A percentile compares a stretch with the other conserved stretches of the same genome.
These are phyloP conservation scores for Aspergillus ellipticus DNA, from an alignment of 495 filamentous ascomycete genomes.

Conservation along the genomic window DNA sequence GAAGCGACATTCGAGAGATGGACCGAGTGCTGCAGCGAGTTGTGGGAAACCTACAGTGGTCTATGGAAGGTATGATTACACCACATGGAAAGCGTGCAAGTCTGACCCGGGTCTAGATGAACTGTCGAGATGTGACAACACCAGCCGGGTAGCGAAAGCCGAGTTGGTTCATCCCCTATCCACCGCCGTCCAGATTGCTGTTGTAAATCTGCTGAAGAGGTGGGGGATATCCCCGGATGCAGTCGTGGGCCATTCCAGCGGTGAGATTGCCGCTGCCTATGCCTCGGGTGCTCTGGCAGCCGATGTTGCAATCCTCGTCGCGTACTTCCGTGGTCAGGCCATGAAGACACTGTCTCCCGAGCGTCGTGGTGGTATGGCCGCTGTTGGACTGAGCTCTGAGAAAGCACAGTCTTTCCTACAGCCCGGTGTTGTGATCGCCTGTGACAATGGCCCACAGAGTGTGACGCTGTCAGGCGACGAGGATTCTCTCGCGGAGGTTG, in stretches of 20 bases:
- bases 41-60: too few relatives aligned
- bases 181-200: conserved; percentile 18
- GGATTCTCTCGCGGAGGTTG: too few relatives aligned
- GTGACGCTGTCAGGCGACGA: conserved; percentile 26
- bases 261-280: conserved; percentile 27
- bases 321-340: conserved; percentile 17
- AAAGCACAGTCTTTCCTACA: conserved; percentile 10
- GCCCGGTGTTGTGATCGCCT: conserved; percentile 17
- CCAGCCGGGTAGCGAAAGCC: neutral
- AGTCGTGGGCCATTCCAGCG: conserved; percentile 27
- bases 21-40: too few relatives aligned
- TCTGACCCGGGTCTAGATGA: conserved; percentile 11
- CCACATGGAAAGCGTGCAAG: too few relatives aligned
- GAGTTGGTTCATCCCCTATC: conserved; percentile 16
- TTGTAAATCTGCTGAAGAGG: conserved; percentile 8
- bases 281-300: conserved; percentile 16
- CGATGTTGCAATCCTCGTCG: conserved; percentile 14
- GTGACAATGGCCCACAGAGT: conserved; percentile 24
- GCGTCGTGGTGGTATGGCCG: conserved; percentile 17
- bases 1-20: too few relatives aligned
- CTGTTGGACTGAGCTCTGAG: conserved; percentile 20
- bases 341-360: neutral
- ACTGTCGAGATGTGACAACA: neutral
- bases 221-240: conserved; percentile 12
- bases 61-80: too few relatives aligned